Evolutionary conservation across 2,329 filamentous ascomycete species (phyloP).

Genomic region (Pleoardoris graminearum): DNA sequence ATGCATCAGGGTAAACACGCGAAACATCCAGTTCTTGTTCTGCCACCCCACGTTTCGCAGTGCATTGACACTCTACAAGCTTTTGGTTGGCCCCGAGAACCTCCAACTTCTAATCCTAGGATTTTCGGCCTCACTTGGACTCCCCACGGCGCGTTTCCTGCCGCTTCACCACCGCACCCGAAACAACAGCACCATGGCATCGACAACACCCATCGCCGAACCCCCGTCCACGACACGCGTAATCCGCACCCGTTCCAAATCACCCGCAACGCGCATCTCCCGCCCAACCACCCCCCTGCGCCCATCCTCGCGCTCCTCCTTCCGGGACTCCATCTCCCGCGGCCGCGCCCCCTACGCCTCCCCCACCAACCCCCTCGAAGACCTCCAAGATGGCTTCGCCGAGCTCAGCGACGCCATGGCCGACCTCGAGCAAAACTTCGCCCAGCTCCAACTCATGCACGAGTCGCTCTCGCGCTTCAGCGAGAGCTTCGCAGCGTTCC

Average conservation of each 20-base stretch:
- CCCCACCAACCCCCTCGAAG: slow-evolving; percentile 71
- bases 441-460: slow-evolving; percentile 96
- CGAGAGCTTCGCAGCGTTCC: slow-evolving; percentile 92
- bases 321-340: slow-evolving; percentile 60
- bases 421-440: slow-evolving; percentile 94
- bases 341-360: slow-evolving; percentile 53
- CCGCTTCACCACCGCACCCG: slow-evolving; percentile 18
- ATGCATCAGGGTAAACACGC: neutral
- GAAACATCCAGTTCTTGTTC: neutral
- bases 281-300: slow-evolving; percentile 91
- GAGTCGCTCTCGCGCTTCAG: slow-evolving; percentile 91
- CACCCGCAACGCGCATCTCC: slow-evolving; percentile 51
- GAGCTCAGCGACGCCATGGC: slow-evolving; percentile 93
- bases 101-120: too few relatives aligned
- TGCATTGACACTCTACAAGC: neutral
- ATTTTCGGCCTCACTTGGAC: neutral
- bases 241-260: slow-evolving; percentile 57
- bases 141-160: neutral
- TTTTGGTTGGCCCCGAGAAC: neutral
- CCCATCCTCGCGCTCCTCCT: slow-evolving; percentile 84
- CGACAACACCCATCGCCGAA: slow-evolving; percentile 23
- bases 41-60: neutral
- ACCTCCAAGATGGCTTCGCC: slow-evolving; percentile 86
- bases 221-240: slow-evolving; percentile 39
- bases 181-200: slow-evolving; percentile 18